Base-by-base conservation (phyloP, 305 asterid species). In the Solanum hybrid region DNA sequence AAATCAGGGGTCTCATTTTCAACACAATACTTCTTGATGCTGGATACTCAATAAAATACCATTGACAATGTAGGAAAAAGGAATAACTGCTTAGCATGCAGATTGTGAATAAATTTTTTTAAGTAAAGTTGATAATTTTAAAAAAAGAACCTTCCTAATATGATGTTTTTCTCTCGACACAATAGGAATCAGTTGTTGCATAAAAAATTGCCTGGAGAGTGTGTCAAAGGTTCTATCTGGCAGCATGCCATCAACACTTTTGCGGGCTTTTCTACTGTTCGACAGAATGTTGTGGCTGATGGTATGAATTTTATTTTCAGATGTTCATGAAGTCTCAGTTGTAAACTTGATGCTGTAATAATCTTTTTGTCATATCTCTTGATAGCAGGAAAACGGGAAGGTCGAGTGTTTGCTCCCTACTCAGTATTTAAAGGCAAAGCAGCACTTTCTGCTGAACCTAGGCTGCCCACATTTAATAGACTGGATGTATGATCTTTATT, bases 371-470 rank as follows among this genome's bases (percentile, higher is more conserved):
- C 73, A 88, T 82, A 56, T 87, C 34, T 89, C 31, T 13, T 86
- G 29, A 77, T 24, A 88, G 86, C 89, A 91, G 93, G 92, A 87
- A 91, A 92, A 45, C 69, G 90, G 88, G 89, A 92, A 78, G 93
- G 89, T 72, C 92, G 88, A 90, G 91, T 94, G 87, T 95, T 91
- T 92, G 97, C 99, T 45, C 93, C 96, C 56, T 96, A 94, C 91
- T 89, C 98, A 19, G 90, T 97, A 91, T 97, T 72, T 95, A 97
- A 97, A 93, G 99, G 99, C 88, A 96, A 96, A 93, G 98, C 98
- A 84, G 96, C 98, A 11, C 95, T 97, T 31, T 92, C 98, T 88
- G 96, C 98, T 82, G 91, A 91, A 86, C 99, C 98, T 82, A 87
- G 89, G 88, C 93, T 92, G 88, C 99, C 98, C 12, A 93, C 94